These are phyloP conservation scores for Aspergillus sp. DNA, from an alignment of 2,329 filamentous ascomycete genomes.

Conservation along the genomic window DNA sequence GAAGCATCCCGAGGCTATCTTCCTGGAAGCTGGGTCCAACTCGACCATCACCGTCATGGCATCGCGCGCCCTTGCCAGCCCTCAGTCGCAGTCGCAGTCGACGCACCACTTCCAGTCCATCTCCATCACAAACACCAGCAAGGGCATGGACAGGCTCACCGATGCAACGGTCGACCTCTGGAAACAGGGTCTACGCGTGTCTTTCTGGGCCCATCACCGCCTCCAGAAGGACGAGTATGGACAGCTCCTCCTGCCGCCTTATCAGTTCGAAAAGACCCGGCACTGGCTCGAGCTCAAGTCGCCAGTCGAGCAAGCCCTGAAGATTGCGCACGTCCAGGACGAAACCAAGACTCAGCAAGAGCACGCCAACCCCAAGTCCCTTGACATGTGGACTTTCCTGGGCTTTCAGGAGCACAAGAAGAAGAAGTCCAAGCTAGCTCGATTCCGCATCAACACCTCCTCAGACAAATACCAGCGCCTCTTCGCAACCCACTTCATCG, in stretches of 20 bases:
- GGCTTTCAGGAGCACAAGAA: neutral
- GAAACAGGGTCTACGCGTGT: slow-evolving; percentile 33
- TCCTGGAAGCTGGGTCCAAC: neutral
- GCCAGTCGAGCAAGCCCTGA: too few species aligned
- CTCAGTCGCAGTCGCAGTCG: too few species aligned
- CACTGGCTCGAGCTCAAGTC: neutral
- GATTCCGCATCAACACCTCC: slow-evolving; percentile 46
- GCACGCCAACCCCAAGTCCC: too few species aligned
- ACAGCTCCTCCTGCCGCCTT: slow-evolving; percentile 36
- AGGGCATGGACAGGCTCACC: slow-evolving; percentile 11
- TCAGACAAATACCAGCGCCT: slow-evolving; percentile 34
- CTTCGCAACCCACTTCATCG: slow-evolving; percentile 42
- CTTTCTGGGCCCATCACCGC: neutral
- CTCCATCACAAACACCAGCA: neutral
- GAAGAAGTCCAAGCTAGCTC: slow-evolving; percentile 21
- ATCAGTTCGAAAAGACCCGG: slow-evolving; percentile 40
- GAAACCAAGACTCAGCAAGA: too few species aligned
- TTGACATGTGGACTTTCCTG: neutral
- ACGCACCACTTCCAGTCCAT: neutral
- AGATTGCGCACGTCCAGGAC: too few species aligned
- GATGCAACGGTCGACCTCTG: slow-evolving; percentile 36
- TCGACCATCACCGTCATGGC: neutral
- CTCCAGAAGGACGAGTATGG: slow-evolving; percentile 24
- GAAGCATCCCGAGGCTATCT: neutral
- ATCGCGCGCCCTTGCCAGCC: neutral